Conservation (phyloP, 148 eudicot genomes). For the Rhododendron molle region DNA sequence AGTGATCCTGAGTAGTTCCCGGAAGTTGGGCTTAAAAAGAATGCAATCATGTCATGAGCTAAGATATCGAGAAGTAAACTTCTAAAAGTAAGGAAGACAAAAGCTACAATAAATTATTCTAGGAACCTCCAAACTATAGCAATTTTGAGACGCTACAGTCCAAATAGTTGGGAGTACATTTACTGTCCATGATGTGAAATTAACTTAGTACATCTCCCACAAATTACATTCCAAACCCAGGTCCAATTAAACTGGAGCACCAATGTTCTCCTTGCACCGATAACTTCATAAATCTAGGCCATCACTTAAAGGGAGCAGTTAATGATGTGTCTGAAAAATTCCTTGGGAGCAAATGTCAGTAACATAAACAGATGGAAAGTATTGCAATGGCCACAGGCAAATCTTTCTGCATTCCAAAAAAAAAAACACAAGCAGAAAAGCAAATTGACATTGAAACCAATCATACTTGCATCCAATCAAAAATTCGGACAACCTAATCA, state of each 20-base stretch:
- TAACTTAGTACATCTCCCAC: neutral
- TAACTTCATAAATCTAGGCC: neutral
- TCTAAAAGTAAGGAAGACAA: neutral
- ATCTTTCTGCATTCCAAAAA: no score
- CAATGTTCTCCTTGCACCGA: no score
- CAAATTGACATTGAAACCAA: no score
- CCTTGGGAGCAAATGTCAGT: neutral
- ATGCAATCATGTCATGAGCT: conserved; percentile 14
- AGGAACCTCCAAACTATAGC: neutral
- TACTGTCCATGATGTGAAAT: neutral
- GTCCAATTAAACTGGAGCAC: neutral
- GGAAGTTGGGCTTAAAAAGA: conserved; percentile 79
- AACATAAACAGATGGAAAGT: neutral
- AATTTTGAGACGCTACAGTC: neutral
- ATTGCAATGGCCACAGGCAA: no score
- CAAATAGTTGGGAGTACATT: neutral
- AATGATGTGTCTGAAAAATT: neutral
- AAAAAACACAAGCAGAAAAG: no score
- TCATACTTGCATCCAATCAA: no score
- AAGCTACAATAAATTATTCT: neutral
- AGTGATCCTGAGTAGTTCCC: conserved; percentile 94
- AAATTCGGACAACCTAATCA: no score
- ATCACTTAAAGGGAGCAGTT: neutral
- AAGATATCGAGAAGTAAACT: neutral
- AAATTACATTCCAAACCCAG: neutral